Evolutionary conservation across 2,329 filamentous ascomycete genomes (phyloP).

Genomic region (Colletotrichum sp.): DNA sequence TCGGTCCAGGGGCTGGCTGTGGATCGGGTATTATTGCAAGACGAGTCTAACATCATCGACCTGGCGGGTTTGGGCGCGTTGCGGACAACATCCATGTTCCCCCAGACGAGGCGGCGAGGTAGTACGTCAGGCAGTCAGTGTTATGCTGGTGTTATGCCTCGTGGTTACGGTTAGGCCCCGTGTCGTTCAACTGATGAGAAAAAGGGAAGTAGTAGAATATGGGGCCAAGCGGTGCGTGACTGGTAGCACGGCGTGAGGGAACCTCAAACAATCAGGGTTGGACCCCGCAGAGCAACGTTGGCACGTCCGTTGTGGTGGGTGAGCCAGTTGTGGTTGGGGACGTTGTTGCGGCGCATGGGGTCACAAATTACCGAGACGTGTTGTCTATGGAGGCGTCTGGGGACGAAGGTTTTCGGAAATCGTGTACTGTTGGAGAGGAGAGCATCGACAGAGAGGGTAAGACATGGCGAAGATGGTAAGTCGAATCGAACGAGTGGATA

Average conservation of each 20-base stretch:
- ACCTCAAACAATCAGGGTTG: slow-evolving; percentile 6
- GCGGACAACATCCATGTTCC: background rate
- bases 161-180: background rate
- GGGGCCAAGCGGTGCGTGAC: background rate
- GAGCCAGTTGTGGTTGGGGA: background rate
- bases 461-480: background rate
- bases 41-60: background rate
- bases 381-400: background rate
- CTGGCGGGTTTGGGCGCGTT: background rate
- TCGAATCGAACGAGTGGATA: background rate
- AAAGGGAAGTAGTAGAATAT: background rate
- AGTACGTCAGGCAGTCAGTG: background rate
- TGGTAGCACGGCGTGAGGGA: background rate
- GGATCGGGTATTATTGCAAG: background rate
- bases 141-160: background rate
- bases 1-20: background rate
- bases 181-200: background rate
- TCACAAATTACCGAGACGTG: background rate
- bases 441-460: background rate
- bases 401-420: background rate
- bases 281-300: slow-evolving; percentile 15
- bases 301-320: slow-evolving; percentile 1
- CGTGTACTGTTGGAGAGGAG: background rate
- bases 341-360: background rate
- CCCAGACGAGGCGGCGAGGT: background rate